Evolutionary conservation across 129 eudicot genomes (phyloP), one percentile per base, ranked within the genome.

Genomic region (Solidago caesia): DNA sequence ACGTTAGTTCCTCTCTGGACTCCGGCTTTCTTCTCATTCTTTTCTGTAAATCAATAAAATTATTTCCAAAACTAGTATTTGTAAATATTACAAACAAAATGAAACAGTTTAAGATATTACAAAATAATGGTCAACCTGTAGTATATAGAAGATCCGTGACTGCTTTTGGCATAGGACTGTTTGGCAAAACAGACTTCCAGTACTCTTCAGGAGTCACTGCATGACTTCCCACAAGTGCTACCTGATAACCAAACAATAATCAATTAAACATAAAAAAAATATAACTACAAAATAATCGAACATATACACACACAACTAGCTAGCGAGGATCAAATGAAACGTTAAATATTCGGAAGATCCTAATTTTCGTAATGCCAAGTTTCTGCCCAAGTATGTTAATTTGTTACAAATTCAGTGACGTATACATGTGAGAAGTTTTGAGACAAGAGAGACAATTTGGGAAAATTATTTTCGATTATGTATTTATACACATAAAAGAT

Each of bases 151-250:
- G 84, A 72, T 85, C 91, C 44, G 56, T 86, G 76, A 91, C 16
- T 60, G 88, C 63, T 80, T 82, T 82, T 42, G 97, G 97, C 81
- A 91, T 88, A 7, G 78, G 85, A 53, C 80, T 70, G 63, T 83
- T 86, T 47, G 88, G 85, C 62, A 85, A 70, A 26, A 78, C 72
- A 6, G 88, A 71, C 10, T 82, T 88, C 88, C 95, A 88, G 60
- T 88, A 88, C 26, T 68, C 84, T 41, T 88, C 89, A 2, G 85
- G 67, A 67, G 88, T 65, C 75, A 66, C 81, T 62, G 81, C 88
- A 81, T 81, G 67, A 80, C 67, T 51, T 73, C 75, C 82, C 3
- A 52, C 56, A 64, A 80, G 51, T 48, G 59, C 68, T 4, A 84
- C 52, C 84, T 84, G 65, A 55, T 67, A 60, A 56, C 7, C 29